Conservation (phyloP, 805 yeast genomes). For the Candida orba region DNA sequence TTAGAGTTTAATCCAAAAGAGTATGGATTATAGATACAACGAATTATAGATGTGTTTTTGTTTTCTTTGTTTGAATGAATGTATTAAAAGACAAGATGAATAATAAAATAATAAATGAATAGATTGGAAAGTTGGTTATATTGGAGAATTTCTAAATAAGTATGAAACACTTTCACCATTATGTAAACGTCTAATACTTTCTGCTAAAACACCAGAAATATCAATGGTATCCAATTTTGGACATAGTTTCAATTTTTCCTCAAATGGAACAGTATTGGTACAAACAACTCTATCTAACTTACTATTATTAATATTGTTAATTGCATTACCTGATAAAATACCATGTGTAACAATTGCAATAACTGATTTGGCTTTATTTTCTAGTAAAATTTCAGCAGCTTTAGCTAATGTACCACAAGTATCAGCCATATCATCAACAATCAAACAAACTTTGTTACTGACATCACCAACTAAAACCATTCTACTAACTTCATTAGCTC, state of each 20-base stretch:
- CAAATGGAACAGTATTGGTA: constrained; percentile 76
- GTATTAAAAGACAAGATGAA: background rate
- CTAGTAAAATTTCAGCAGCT: constrained; percentile 69
- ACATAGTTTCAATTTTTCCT: constrained; percentile 50
- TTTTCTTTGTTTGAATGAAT: background rate
- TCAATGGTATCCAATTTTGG: constrained; percentile 64
- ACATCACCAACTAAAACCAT: constrained; percentile 89
- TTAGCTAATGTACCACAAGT: constrained; percentile 82
- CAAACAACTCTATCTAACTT: constrained; percentile 65
- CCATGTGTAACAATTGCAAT: constrained; percentile 84
- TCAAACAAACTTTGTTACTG: constrained; percentile 61
- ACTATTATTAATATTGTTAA: constrained; percentile 61
- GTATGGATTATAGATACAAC: constrained; percentile 33
- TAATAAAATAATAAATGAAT: background rate
- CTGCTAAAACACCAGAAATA: constrained; percentile 68
- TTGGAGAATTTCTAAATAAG: constrained; percentile 63
- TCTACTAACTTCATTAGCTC: constrained; percentile 76
- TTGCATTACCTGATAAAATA: constrained; percentile 67
- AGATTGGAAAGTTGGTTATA: constrained; percentile 8
- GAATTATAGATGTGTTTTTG: too few relatives aligned
- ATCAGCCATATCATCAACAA: constrained; percentile 87
- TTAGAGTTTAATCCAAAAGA: constrained; percentile 43
- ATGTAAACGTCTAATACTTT: constrained; percentile 77
- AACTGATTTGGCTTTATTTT: constrained; percentile 62
- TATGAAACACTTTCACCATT: constrained; percentile 83